A percentile compares a stretch with the other conserved stretches of the same genome.
These are phyloP conservation scores for Vaccinium darrowii DNA, from an alignment of 148 eudicot genomes.

Conservation along the genomic window DNA sequence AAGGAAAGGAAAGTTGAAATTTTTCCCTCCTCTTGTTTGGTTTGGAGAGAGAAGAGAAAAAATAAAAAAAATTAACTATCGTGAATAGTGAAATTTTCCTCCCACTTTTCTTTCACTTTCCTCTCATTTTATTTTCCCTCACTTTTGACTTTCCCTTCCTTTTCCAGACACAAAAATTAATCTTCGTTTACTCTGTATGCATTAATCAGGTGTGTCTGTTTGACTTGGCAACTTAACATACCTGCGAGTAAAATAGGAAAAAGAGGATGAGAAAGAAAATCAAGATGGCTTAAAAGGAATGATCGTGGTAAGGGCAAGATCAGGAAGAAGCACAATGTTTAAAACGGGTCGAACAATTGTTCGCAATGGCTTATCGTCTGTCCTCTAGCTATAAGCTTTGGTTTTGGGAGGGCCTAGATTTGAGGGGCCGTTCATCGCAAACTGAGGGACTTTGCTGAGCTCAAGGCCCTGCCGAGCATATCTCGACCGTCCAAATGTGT, in stretches of 20 bases:
- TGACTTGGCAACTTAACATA: slow-evolving; percentile 33
- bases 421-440: too few species aligned
- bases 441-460: too few species aligned
- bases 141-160: too few species aligned
- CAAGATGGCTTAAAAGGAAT: slow-evolving; percentile 56
- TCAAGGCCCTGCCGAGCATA: too few species aligned
- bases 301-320: slow-evolving; percentile 74
- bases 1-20: too few species aligned
- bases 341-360: background rate
- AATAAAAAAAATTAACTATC: too few species aligned
- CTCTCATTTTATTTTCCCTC: too few species aligned
- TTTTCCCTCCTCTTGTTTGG: background rate
- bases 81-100: too few species aligned
- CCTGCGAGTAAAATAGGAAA: slow-evolving; percentile 62
- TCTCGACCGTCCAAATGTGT: too few species aligned
- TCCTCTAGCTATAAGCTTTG: background rate
- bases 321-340: slow-evolving; percentile 47
- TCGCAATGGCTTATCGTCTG: background rate
- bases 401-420: background rate
- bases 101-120: too few species aligned
- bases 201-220: background rate
- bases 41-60: background rate
- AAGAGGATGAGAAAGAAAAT: slow-evolving; percentile 73
- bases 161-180: too few species aligned
- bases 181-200: background rate